These are phyloP conservation scores for Pseudocercospora crystallina DNA, from an alignment of 2,329 filamentous ascomycete genomes.

Conservation along the genomic window DNA sequence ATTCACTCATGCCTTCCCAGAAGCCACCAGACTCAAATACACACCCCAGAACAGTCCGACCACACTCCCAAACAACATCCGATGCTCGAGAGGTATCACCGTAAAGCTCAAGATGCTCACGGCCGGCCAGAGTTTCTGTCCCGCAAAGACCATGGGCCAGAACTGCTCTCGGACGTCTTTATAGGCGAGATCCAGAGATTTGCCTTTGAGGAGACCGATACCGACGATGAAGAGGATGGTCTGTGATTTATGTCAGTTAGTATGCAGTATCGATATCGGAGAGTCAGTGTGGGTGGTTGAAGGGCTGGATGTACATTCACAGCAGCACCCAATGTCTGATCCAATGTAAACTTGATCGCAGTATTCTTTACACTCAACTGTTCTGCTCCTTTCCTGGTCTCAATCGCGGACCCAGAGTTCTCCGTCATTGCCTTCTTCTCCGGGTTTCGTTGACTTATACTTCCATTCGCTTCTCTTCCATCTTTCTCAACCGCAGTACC, in stretches of 20 bases:
- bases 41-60: conserved; percentile 74
- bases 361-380: conserved; percentile 62
- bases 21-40: conserved; percentile 65
- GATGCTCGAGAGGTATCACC: conserved; percentile 67
- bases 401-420: conserved; percentile 5
- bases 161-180: conserved; percentile 28
- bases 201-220: conserved; percentile 56
- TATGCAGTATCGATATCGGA: neutral
- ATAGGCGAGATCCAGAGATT: conserved; percentile 19
- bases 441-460: neutral
- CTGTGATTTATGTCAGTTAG: conserved; percentile 13
- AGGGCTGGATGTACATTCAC: conserved; percentile 51
- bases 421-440: conserved; percentile 33
- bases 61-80: conserved; percentile 69
- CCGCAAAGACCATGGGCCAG: conserved; percentile 61
- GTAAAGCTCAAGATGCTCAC: conserved; percentile 71
- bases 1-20: no score
- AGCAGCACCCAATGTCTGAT: conserved; percentile 66
- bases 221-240: conserved; percentile 63
- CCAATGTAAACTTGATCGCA: conserved; percentile 64
- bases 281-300: neutral
- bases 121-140: conserved; percentile 70
- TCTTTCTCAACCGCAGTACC: conserved; percentile 21
- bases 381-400: conserved; percentile 19
- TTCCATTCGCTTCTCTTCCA: conserved; percentile 6